These are phyloP conservation scores for Solanum ossicruentum DNA, from an alignment of 257 asterid genomes.

Conservation along the genomic window DNA sequence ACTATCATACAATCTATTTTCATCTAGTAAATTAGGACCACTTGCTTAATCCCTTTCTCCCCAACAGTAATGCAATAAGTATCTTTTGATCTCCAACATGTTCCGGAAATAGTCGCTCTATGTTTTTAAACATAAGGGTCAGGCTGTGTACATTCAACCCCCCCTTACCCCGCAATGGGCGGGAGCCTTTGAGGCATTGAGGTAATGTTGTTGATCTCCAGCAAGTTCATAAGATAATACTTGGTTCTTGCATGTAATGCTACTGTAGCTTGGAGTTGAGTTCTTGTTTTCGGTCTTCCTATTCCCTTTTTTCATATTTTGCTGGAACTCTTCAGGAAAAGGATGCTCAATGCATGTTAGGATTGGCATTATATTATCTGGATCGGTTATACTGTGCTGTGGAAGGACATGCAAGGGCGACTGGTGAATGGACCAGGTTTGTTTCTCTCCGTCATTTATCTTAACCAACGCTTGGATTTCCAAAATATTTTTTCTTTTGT, in stretches of 20 bases:
- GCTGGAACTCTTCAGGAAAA: constrained; percentile 36
- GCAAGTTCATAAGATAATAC: not conserved
- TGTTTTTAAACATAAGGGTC: too few relatives aligned
- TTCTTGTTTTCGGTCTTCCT: not conserved
- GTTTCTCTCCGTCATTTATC: constrained; percentile 5
- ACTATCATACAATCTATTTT: not conserved
- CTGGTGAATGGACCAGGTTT: constrained; percentile 93
- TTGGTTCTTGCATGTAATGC: not conserved
- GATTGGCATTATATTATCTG: constrained; percentile 63
- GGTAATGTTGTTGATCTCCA: not conserved
- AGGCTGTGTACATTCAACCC: too few relatives aligned
- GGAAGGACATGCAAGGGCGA: constrained; percentile 75
- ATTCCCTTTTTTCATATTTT: not conserved
- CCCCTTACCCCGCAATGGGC: too few relatives aligned
- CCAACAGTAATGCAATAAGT: not conserved
- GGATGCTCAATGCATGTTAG: constrained; percentile 80
- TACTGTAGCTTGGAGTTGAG: not conserved
- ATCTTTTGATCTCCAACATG: not conserved
- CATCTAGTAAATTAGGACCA: not conserved
- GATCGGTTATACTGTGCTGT: constrained; percentile 68
- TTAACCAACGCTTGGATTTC: not conserved
- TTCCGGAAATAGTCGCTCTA: too few relatives aligned
- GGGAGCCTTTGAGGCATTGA: too few relatives aligned
- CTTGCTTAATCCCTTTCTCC: not conserved
- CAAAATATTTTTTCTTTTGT: not conserved